Conservation (phyloP, 2,329 filamentous ascomycete species). For the Xylaria digitata region DNA sequence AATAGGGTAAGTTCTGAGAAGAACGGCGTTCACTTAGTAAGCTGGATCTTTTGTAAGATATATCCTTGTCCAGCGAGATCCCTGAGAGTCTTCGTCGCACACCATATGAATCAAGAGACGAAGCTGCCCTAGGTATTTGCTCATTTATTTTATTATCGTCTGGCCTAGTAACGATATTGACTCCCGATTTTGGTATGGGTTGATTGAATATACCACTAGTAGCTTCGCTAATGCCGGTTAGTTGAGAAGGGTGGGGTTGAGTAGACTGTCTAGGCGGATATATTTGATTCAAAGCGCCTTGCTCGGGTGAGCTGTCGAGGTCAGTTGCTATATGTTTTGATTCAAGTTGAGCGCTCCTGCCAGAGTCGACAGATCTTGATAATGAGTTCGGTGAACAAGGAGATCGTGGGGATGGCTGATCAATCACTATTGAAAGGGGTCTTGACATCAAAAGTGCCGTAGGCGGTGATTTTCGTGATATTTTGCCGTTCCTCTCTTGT, state of each 20-base stretch:
- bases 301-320: slow-evolving; percentile 29
- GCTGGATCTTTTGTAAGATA: slow-evolving; percentile 37
- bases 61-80: slow-evolving; percentile 25
- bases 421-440: slow-evolving; percentile 65
- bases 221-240: not conserved
- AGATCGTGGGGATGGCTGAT: slow-evolving; percentile 61
- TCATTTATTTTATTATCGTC: slow-evolving; percentile 18
- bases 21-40: slow-evolving; percentile 34
- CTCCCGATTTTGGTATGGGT: not conserved
- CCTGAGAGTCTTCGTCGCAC: slow-evolving; percentile 37
- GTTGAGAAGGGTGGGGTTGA: slow-evolving; percentile 11
- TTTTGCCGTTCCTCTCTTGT: slow-evolving; percentile 44
- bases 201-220: not conserved
- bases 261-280: not conserved
- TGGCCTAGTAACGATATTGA: not conserved
- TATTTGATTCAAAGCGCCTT: not conserved
- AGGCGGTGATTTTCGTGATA: slow-evolving; percentile 55
- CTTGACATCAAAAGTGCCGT: slow-evolving; percentile 61
- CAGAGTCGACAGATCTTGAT: slow-evolving; percentile 24
- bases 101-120: slow-evolving; percentile 39
- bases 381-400: slow-evolving; percentile 41
- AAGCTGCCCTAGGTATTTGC: slow-evolving; percentile 40
- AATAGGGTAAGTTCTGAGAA: slow-evolving; percentile 30
- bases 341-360: slow-evolving; percentile 25
- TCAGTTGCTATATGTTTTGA: slow-evolving; percentile 8